Evolutionary conservation across 345 rosid species (phyloP), one percentile per base, ranked within the genome.

Genomic region (Populus nigra): DNA sequence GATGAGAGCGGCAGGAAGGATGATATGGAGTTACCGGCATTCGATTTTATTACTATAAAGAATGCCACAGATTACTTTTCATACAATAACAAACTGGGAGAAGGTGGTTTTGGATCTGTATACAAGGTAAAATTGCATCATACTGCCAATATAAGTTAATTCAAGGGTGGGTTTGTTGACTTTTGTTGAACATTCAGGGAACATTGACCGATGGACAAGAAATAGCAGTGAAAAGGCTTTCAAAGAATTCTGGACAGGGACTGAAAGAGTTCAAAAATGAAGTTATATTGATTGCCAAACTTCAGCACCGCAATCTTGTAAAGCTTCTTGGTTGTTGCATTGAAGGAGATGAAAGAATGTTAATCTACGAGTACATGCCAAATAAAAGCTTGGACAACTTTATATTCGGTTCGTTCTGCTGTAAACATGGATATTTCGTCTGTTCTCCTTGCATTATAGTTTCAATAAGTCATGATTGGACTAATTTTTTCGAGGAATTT

Each of bases 171-270:
- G 55, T 8, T 29, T 33, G 1, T 25, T 33, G 45, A 35, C 50
- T 20, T 35, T n/a, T 10, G 27, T 73, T 69, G 55, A 43, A 41
- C 50, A 69, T n/a, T n/a, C 33, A 69, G 90, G 90, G 91, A 9
- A 81, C 43, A 7, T 73, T 89, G 2, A 35, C 18, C 10, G 77
- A 81, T 72, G 88, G 88, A 25, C 85, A 78, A 73, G 88, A 87
- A 76, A 84, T 89, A 20, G 91, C 88, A 12, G 86, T 89, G 73
- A 89, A 89, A 66, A 87, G 89, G 80, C 85, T 87, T 45, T 85
- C 90, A 0, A 72, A 38, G 71, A 75, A 76, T 75, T 89, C 91
- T n/a, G 83, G 85, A 3, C 88, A 84, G 71, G 91, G 91, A 57
- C 2, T 76, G 22, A 76, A 53, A 27, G 91, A 88, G 80, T 85